Conservation (phyloP, 78 protist genomes). For the Dictyostelium citrinum region DNA sequence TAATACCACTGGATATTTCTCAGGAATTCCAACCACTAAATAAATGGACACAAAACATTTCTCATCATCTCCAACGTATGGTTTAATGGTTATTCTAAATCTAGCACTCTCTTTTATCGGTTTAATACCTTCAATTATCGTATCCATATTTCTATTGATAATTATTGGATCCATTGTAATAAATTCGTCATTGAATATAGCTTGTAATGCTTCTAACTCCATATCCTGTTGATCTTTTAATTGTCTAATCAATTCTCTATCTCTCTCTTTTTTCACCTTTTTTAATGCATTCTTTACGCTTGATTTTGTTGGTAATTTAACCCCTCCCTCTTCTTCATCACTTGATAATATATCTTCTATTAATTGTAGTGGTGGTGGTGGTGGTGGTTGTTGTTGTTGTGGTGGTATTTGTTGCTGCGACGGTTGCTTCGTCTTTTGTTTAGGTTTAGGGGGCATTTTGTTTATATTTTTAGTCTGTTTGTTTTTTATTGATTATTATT, state of each 20-base stretch:
- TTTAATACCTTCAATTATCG: not conserved
- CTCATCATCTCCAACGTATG: slow-evolving; percentile 12
- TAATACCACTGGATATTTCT: slow-evolving; percentile 14
- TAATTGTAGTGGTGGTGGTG: not conserved
- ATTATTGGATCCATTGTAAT: slow-evolving; percentile 20
- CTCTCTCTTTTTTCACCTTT: slow-evolving; percentile 45
- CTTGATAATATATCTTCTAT: not conserved
- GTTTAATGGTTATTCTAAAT: slow-evolving; percentile 19
- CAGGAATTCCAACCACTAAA: not conserved
- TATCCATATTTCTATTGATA: slow-evolving; percentile 3
- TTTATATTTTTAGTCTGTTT: not conserved
- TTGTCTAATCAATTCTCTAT: slow-evolving; percentile 10
- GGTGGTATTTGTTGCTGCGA: not conserved
- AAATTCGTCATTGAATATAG: slow-evolving; percentile 60
- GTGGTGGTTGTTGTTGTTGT: not conserved
- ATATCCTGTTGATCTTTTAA: slow-evolving; percentile 27
- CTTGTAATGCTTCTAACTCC: slow-evolving; percentile 48
- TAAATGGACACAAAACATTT: slow-evolving; percentile 1
- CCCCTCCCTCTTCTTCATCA: slow-evolving; percentile 9
- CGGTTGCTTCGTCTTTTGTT: not conserved
- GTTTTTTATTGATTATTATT: not conserved
- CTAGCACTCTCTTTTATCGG: not conserved
- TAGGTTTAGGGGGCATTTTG: not conserved
- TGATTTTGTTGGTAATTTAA: not conserved
- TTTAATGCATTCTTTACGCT: slow-evolving; percentile 9